Conservation (phyloP, 2,329 filamentous ascomycete species). For the Stachybotrys echinatus region DNA sequence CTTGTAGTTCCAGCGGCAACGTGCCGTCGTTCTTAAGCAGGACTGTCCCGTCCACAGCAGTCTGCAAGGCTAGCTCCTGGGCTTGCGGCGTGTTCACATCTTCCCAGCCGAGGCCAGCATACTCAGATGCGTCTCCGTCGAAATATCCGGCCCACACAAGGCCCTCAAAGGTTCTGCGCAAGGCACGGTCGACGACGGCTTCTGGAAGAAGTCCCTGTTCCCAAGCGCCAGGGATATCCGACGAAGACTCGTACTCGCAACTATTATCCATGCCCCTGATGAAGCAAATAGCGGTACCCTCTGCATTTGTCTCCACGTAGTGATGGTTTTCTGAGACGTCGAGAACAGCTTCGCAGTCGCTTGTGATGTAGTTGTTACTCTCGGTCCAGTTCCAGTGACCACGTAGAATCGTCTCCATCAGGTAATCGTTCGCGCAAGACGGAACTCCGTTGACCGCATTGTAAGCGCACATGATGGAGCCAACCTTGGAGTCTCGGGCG, state of each 20-base stretch:
- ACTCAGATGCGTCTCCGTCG: conserved; percentile 37
- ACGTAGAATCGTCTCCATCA: conserved; percentile 58
- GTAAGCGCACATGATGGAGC: conserved; percentile 58
- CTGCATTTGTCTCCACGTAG: conserved; percentile 26
- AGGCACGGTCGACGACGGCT: conserved; percentile 8
- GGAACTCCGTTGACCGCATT: conserved; percentile 63
- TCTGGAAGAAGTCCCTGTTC: conserved; percentile 24
- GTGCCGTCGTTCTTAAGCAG: conserved; percentile 50
- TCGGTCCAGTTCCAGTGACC: conserved; percentile 61
- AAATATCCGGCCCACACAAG: conserved; percentile 54
- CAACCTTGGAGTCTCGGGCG: conserved; percentile 49
- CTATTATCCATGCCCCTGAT: conserved; percentile 27
- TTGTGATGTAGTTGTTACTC: conserved; percentile 57
- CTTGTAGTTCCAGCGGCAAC: conserved; percentile 35
- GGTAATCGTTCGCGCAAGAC: conserved; percentile 56
- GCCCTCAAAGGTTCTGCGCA: background rate
- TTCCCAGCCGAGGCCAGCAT: conserved; percentile 45
- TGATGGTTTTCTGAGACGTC: conserved; percentile 46
- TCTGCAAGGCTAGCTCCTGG: conserved; percentile 49
- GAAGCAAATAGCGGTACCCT: conserved; percentile 26
- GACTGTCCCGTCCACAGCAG: conserved; percentile 41
- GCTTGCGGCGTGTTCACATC: conserved; percentile 51
- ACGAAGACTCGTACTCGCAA: conserved; percentile 19
- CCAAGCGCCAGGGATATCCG: conserved; percentile 21
- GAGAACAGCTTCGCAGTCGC: conserved; percentile 59